These are phyloP conservation scores for Diaporthe batatas DNA, from an alignment of 2,329 filamentous ascomycete species.

Conservation along the genomic window DNA sequence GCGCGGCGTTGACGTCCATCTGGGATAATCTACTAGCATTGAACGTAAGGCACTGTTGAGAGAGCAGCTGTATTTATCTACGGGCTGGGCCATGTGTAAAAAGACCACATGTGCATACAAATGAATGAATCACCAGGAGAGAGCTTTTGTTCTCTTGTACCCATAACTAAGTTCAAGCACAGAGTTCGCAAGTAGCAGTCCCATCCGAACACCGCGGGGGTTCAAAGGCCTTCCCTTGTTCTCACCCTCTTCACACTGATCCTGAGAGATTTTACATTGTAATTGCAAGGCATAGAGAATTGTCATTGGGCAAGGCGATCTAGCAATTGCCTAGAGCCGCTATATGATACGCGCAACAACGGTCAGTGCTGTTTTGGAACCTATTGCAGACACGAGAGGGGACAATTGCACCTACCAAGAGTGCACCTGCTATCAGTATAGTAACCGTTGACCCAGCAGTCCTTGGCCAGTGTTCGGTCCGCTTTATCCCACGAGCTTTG, in stretches of 20 bases:
- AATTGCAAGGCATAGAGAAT: background rate
- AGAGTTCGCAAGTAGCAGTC: background rate
- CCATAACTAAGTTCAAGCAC: background rate
- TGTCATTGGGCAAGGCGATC: no score
- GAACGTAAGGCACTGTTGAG: no score
- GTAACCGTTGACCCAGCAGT: conserved; percentile 16
- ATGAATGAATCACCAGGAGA: background rate
- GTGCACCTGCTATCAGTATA: conserved; percentile 18
- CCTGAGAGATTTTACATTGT: rapidly evolving
- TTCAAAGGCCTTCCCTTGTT: no score
- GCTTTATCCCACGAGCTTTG: conserved; percentile 20
- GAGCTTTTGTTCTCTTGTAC: background rate
- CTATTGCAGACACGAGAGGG: no score
- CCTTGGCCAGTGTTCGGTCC: conserved; percentile 1
- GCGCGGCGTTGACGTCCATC: no score
- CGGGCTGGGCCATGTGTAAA: no score
- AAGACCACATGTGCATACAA: background rate
- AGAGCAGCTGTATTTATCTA: no score
- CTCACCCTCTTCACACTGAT: no score
- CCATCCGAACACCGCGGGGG: background rate
- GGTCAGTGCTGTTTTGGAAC: background rate
- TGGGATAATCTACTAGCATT: no score
- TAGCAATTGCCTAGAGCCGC: background rate
- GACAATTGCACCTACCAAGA: background rate
- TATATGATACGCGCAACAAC: background rate